Evolutionary conservation across 257 asterid species (phyloP).

Genomic region (Solanum chaucha): DNA sequence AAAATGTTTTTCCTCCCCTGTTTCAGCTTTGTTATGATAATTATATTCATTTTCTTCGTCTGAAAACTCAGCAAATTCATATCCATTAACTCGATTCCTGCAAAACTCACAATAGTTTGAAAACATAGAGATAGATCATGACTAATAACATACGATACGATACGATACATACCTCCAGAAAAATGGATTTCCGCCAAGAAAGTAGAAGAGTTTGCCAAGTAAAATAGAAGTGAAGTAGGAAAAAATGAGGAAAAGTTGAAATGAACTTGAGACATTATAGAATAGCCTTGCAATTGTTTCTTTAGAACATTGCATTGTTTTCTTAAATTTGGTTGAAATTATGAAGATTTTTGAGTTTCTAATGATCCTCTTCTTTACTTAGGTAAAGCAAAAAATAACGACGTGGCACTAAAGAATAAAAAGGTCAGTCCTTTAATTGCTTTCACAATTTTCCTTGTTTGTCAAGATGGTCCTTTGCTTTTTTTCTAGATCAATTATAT

Average conservation of each 20-base stretch:
- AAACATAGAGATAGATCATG: neutral
- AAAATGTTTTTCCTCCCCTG: conserved; percentile 6
- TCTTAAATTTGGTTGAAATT: neutral
- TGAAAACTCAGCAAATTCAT: conserved; percentile 32
- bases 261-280: conserved; percentile 59
- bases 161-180: conserved; percentile 37
- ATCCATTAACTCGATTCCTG: conserved; percentile 46
- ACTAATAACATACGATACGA: neutral
- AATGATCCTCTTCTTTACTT: conserved; percentile 22
- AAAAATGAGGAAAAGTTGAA: conserved; percentile 59
- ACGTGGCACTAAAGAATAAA: conserved; percentile 27
- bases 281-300: conserved; percentile 53
- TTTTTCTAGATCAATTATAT: neutral
- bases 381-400: conserved; percentile 20
- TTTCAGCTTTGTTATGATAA: neutral
- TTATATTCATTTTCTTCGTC: conserved; percentile 37
- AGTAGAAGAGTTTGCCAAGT: conserved; percentile 49
- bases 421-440: conserved; percentile 41
- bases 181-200: conserved; percentile 71
- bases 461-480: conserved; percentile 14
- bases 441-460: conserved; percentile 24
- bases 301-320: conserved; percentile 59
- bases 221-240: conserved; percentile 68
- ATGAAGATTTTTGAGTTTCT: conserved; percentile 9
- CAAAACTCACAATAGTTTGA: neutral